Base-by-base conservation (phyloP, 352 stramenopile species). In the Discostella stelligera region DNA sequence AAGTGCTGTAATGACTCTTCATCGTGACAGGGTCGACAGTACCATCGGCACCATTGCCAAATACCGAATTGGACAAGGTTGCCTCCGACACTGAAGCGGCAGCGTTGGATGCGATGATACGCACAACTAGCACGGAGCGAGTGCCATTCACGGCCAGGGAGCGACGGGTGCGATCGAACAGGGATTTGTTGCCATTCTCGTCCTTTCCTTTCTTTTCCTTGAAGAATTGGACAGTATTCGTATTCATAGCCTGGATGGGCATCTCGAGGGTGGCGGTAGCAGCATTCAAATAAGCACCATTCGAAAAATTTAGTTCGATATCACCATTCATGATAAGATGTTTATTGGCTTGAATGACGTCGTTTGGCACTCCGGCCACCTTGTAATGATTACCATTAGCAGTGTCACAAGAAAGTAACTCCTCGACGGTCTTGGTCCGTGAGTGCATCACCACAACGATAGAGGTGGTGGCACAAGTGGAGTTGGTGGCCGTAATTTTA, bases 21-120 rank as follows among this genome's bases (percentile, higher is more conserved):
- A 82, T 44, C 14, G 27, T 67, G 9, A 63, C 20, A 49, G 37
- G 9, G 66, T 80, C 73, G 11, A 58, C 64, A 72, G 13, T 62
- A 44, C 60, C 60, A 68, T 68, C 44, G 60, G 60, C 60, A 23
- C 60, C 60, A 68, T 58, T 68, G 18, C 60, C 60, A 46, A 68
- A 68, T 46, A 68, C 39, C 25, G 21, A 6, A 68, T 68, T 58
- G 8, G 60, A 68, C 60, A 68, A 68, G n/a, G 44, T 58, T 68
- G 44, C 44, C 60, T 68, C 60, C 25, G 60, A 68, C 41, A 30
- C 20, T 3, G 23, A 16, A 39, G 60, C 10, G 18, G 11, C 32
- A 44, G 16, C 60, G 21, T 39, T 39, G 21, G 60, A 68, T 25
- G 60, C 60, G 23, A 68, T 14, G 11, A 68, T 32, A 21, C 44